These are phyloP conservation scores for Verticillium isaacii DNA, from an alignment of 2,329 filamentous ascomycete genomes.

Conservation along the genomic window DNA sequence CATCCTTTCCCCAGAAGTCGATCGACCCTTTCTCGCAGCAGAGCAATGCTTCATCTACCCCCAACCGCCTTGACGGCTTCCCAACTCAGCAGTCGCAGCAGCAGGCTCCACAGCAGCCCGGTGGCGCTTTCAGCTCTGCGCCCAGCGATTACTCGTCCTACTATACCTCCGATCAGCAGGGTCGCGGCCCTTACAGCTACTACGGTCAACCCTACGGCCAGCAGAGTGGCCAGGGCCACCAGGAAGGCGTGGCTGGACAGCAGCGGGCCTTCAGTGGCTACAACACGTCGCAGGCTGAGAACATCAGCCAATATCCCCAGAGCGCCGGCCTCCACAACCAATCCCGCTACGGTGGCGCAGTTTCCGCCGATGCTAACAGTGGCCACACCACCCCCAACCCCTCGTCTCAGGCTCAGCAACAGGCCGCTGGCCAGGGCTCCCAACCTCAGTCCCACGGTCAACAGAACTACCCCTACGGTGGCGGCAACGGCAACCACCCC, in stretches of 20 bases:
- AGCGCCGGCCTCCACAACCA: slow-evolving; percentile 56
- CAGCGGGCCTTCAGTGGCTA: slow-evolving; percentile 78
- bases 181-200: slow-evolving; percentile 72
- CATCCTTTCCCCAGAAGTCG: slow-evolving; percentile 67
- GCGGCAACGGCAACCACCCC: slow-evolving; percentile 39
- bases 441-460: slow-evolving; percentile 42
- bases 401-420: slow-evolving; percentile 49
- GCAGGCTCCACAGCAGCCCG: slow-evolving; percentile 48
- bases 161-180: slow-evolving; percentile 71
- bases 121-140: slow-evolving; percentile 66
- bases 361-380: slow-evolving; percentile 68
- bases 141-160: slow-evolving; percentile 80
- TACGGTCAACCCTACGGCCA: slow-evolving; percentile 60
- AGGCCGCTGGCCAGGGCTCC: slow-evolving; percentile 28
- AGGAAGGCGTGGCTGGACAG: slow-evolving; percentile 66
- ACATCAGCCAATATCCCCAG: slow-evolving; percentile 67
- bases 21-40: slow-evolving; percentile 86
- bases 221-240: slow-evolving; percentile 59
- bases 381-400: slow-evolving; percentile 91
- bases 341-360: slow-evolving; percentile 52
- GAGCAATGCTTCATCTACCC: slow-evolving; percentile 38
- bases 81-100: slow-evolving; percentile 50
- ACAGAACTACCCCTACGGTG: slow-evolving; percentile 40
- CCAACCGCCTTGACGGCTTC: slow-evolving; percentile 58
- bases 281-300: slow-evolving; percentile 58